Evolutionary conservation across 345 rosid species (phyloP).

Genomic region (Lepidium didymum): DNA sequence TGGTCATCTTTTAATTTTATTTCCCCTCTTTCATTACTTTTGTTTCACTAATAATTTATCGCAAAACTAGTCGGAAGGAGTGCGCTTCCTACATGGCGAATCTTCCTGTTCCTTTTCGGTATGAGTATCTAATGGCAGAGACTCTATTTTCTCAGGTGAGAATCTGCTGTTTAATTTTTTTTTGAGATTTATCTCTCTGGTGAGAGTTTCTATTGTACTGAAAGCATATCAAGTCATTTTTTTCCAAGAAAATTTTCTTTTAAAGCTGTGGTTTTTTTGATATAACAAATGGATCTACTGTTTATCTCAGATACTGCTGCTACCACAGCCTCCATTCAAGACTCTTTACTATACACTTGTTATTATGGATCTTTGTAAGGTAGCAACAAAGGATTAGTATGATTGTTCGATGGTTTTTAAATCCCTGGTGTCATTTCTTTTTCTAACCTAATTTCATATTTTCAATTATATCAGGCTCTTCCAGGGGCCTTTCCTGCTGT

Average conservation of each 20-base stretch:
- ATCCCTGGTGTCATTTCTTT: slow-evolving; percentile 1
- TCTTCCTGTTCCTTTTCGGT: slow-evolving; percentile 93
- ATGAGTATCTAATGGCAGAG: slow-evolving; percentile 98
- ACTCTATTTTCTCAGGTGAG: slow-evolving; percentile 93
- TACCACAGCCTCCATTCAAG: slow-evolving; percentile 94
- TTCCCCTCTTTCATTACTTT: slow-evolving; percentile 19
- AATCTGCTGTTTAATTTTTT: slow-evolving; percentile 5
- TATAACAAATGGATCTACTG: slow-evolving; percentile 10
- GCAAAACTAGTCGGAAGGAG: slow-evolving; percentile 99
- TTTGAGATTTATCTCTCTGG: not conserved
- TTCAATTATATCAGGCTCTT: slow-evolving; percentile 65
- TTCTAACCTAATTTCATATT: slow-evolving; percentile 23
- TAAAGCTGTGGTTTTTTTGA: not conserved
- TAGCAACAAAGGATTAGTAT: slow-evolving; percentile 17
- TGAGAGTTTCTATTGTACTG: not conserved
- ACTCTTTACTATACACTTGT: slow-evolving; percentile 86
- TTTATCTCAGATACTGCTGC: slow-evolving; percentile 68
- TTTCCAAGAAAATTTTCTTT: not conserved
- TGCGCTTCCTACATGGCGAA: slow-evolving; percentile 91
- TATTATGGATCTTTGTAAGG: slow-evolving; percentile 99
- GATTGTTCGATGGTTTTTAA: not conserved
- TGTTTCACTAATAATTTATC: slow-evolving; percentile 47
- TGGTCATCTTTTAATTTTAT: not conserved
- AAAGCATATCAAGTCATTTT: not conserved
- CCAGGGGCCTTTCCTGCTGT: slow-evolving; percentile 99